Evolutionary conservation across 495 filamentous ascomycete genomes (phyloP).

Genomic region (Aspergillus carlsbadensis): DNA sequence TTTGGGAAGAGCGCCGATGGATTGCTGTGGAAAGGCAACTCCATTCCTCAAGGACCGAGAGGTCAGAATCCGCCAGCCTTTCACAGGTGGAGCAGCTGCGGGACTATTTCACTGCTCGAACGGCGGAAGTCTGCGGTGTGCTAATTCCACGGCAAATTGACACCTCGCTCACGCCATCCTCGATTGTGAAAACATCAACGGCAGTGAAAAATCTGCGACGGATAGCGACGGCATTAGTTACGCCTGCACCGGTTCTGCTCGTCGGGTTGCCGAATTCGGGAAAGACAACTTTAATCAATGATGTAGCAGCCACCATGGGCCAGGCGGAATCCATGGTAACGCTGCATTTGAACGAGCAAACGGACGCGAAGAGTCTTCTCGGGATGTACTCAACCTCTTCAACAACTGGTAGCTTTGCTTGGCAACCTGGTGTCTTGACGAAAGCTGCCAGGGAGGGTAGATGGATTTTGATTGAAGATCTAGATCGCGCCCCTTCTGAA

Average conservation of each 20-base stretch:
- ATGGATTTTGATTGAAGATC: constrained; percentile 95
- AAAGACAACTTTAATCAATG: constrained; percentile 83
- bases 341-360: constrained; percentile 94
- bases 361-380: constrained; percentile 90
- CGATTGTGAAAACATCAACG: constrained; percentile 70
- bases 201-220: constrained; percentile 65
- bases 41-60: constrained; percentile 18
- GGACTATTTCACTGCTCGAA: constrained; percentile 48
- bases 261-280: constrained; percentile 84
- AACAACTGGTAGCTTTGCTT: constrained; percentile 82
- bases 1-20: constrained; percentile 71
- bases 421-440: constrained; percentile 91
- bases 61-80: constrained; percentile 24
- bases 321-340: constrained; percentile 78
- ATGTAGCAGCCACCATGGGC: constrained; percentile 73
- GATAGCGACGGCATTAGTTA: constrained; percentile 65
- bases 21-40: constrained; percentile 29
- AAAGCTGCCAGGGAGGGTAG: constrained; percentile 90
- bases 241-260: constrained; percentile 68
- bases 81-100: constrained; percentile 33
- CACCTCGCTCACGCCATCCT: constrained; percentile 41
- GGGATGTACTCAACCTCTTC: constrained; percentile 87
- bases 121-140: constrained; percentile 57
- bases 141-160: constrained; percentile 65
- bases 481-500: constrained; percentile 94